phyloP scores from a whole-genome alignment of 495 filamentous ascomycete species.

The Sphaerosporella brunnea region DNA sequence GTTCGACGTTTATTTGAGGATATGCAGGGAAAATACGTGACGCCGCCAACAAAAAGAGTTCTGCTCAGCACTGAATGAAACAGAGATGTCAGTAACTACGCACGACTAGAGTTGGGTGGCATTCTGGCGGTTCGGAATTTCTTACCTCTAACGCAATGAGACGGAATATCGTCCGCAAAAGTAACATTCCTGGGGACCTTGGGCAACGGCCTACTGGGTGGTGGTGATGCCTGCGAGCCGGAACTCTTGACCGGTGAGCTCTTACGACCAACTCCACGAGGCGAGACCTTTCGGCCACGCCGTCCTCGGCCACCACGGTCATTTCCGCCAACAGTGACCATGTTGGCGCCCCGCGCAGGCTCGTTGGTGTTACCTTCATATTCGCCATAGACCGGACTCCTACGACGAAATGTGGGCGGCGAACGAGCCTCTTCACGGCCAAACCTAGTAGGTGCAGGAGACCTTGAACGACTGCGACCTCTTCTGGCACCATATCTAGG shows the following conservation, averaged over 20 bases:
- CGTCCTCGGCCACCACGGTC: conserved; percentile 38
- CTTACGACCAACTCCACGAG: conserved; percentile 28
- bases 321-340: conserved; percentile 39
- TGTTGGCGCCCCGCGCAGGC: neutral
- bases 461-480: conserved; percentile 58
- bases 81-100: conserved; percentile 5
- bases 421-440: conserved; percentile 30
- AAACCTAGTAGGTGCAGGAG: conserved; percentile 36
- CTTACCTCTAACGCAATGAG: conserved; percentile 62
- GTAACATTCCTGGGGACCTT: conserved; percentile 55
- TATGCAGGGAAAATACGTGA: no score
- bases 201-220: conserved; percentile 11
- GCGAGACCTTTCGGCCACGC: conserved; percentile 29
- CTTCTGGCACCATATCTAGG: conserved; percentile 30
- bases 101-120: neutral
- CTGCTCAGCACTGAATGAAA: conserved; percentile 57
- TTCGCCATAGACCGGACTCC: conserved; percentile 53
- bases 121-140: neutral
- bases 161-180: conserved; percentile 54
- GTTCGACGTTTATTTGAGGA: no score
- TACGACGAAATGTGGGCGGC: conserved; percentile 32
- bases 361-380: conserved; percentile 35
- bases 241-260: conserved; percentile 32
- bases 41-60: conserved; percentile 91
- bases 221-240: conserved; percentile 12